phyloP scores from a whole-genome alignment of 352 stramenopile species.

The Phytophthora megakarya region DNA sequence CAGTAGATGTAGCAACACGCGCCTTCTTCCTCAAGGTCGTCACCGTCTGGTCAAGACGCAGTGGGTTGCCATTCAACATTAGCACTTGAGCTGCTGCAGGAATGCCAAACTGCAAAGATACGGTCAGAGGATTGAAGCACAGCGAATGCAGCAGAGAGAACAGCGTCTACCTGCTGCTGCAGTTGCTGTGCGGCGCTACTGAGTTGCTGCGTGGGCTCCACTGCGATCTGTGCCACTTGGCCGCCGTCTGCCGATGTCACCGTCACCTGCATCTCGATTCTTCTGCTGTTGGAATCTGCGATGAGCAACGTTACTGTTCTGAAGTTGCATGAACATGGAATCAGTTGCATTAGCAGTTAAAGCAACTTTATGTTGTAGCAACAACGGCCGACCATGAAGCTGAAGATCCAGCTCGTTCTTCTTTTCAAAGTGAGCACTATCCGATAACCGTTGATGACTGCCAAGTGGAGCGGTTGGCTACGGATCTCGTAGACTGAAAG shows the following conservation, averaged over 20 bases:
- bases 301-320: not conserved
- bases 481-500: slow-evolving; percentile 2
- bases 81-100: slow-evolving; percentile 56
- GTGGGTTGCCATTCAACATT: slow-evolving; percentile 61
- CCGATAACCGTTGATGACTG: slow-evolving; percentile 30
- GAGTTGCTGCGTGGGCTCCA: slow-evolving; percentile 56
- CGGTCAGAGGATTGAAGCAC: slow-evolving; percentile 1
- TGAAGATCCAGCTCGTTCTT: too few relatives aligned
- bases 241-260: slow-evolving; percentile 70
- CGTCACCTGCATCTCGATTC: slow-evolving; percentile 59
- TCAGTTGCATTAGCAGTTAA: too few relatives aligned
- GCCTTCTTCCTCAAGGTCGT: not conserved
- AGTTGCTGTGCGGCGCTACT: slow-evolving; percentile 47
- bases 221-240: slow-evolving; percentile 53
- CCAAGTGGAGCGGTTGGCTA: slow-evolving; percentile 10
- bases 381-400: not conserved
- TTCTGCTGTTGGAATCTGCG: slow-evolving; percentile 7
- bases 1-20: not conserved
- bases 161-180: slow-evolving; percentile 51
- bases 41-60: slow-evolving; percentile 65
- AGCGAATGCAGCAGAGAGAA: not conserved
- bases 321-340: not conserved
- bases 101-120: slow-evolving; percentile 65
- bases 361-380: not conserved
- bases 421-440: too few relatives aligned